A percentile compares a stretch with the other conserved stretches of the same genome.
Evolutionary conservation across 1,139 yeast species (phyloP).

Genomic region (Zygoascus hellenicus): DNA sequence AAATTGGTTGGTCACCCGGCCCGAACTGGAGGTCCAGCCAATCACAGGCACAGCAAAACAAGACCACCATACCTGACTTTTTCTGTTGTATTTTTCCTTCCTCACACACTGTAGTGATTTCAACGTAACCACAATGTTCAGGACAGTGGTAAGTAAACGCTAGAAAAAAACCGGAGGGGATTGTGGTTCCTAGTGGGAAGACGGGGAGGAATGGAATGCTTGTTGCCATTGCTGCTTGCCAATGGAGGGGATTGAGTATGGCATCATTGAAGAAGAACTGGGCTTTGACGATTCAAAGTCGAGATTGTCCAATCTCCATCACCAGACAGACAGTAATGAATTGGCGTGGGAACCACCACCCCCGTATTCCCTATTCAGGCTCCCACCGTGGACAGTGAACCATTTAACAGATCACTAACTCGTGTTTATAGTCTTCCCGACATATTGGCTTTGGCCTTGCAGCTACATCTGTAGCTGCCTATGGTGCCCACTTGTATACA

Average conservation of each 20-base stretch:
- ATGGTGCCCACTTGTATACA: conserved; percentile 29
- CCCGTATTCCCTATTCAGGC: no score
- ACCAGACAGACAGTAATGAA: no score
- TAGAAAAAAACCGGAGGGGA: no score
- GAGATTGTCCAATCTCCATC: no score
- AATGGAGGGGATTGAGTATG: no score
- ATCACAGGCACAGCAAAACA: conserved; percentile 9
- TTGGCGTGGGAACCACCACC: no score
- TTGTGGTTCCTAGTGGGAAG: no score
- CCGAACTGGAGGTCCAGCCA: conserved; percentile 8
- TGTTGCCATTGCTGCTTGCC: no score
- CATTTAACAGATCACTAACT: neutral
- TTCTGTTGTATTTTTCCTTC: conserved; percentile 8
- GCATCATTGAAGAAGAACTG: no score
- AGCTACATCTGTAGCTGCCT: conserved; percentile 31
- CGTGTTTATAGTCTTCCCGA: conserved; percentile 5
- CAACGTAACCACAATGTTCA: conserved; percentile 8
- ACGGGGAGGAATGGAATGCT: no score
- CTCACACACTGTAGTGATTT: conserved; percentile 7
- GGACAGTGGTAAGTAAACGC: conserved; percentile 11
- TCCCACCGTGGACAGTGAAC: neutral
- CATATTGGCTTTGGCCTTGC: conserved; percentile 17
- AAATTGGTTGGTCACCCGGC: neutral
- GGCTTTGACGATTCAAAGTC: no score
- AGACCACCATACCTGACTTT: conserved; percentile 5